Base-by-base conservation (phyloP, 352 stramenopile species). In the Peronospora farinosa region DNA sequence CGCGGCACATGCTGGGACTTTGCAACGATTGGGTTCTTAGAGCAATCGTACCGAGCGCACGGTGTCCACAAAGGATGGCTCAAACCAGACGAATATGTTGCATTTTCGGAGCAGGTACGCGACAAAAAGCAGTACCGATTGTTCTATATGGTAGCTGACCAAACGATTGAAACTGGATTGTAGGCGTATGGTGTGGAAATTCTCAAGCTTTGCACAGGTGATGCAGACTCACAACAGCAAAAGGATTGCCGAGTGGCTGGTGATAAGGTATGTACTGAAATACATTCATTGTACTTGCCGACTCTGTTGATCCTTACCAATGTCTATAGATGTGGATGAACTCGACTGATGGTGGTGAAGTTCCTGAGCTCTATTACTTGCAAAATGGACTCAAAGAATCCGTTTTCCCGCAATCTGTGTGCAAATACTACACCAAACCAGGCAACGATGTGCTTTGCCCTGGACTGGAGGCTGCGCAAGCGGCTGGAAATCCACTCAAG, bases 1-100 rank as follows among this genome's bases (percentile, higher is more conserved):
- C 80, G 80, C 32, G 80, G 80, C 32, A 91, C 77, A 3, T 91
- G 80, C 58, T 91, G 80, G 80, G 80, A 91, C 57, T 91, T 91
- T 43, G 77, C 80, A 2, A 88, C 80, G 6, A 79, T 91, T 38
- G 71, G 71, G 19, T 82, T 88, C 46, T 54, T 91, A 30, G 80
- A 91, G 57, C 74, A 86, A 49, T 88, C 77, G 46, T 91, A 91
- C 54, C 71, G 80, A 21, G 75, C 75, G 23, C 68, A 86, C 16
- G 80, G 77, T 36, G 54, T 88, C 23, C 51, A 49, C 30, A 76
- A 84, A 21, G 77, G 73, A 25, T 91, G 80, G 80, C 77, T 91
- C 5, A 59, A 70, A 2, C 51, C 55, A 11, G 71, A 91, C 27
- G 77, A 88, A 48, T 91, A 87, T 40, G 77, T 88, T 25, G 72